Conservation (phyloP, 2,329 filamentous ascomycete genomes). For the Blastomyces gilchristii region DNA sequence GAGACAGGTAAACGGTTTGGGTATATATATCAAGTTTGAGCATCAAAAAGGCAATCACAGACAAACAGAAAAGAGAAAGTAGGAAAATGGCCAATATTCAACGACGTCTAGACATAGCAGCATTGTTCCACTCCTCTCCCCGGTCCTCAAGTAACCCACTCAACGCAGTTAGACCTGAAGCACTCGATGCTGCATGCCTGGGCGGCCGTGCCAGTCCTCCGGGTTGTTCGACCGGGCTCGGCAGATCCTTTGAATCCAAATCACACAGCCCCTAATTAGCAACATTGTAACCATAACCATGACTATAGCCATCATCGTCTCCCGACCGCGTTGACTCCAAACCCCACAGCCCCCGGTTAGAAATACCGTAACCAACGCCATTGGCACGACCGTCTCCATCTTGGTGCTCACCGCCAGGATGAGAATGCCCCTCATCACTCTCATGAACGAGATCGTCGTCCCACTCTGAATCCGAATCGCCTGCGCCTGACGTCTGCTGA, state of each 20-base stretch:
- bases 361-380: not conserved
- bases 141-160: not conserved
- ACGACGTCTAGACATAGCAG: not conserved
- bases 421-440: not conserved
- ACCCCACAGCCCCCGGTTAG: not conserved
- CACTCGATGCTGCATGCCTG: not conserved
- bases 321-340: not conserved
- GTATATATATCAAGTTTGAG: not conserved
- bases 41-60: no score
- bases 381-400: no score
- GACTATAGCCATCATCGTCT: not conserved
- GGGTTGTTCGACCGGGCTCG: not conserved
- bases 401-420: no score
- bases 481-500: not conserved
- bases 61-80: not conserved
- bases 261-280: not conserved
- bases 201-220: not conserved
- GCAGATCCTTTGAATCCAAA: not conserved
- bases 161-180: not conserved
- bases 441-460: not conserved
- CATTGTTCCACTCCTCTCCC: not conserved
- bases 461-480: conserved; percentile 1
- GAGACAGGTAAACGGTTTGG: not conserved
- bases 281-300: not conserved
- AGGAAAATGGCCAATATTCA: not conserved